Base-by-base conservation (phyloP, 2,329 filamentous ascomycete species). In the Apiospora malaysiana region DNA sequence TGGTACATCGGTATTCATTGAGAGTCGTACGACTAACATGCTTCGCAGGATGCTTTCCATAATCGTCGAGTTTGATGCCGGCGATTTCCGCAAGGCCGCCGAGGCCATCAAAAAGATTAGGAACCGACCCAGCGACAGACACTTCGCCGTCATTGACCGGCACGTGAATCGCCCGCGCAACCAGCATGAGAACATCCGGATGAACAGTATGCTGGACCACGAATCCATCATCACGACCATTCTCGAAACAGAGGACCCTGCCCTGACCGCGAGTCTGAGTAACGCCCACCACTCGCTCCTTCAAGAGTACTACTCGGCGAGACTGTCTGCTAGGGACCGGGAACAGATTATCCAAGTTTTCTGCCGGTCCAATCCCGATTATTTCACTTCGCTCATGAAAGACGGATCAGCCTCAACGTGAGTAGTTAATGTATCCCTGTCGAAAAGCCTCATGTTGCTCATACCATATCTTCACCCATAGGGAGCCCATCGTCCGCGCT, bases 241-340 rank as follows among this genome's bases (percentile, higher is more conserved):
- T n/a, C 84, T 95, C 27, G 81, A 83, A 0, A 80, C 85, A 1
- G 23, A 40, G n/a, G 84, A 88, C 51, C 82, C 86, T 0, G 78
- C 81, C 1, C 79, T 87, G 6, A 78, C 82, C 1, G 78, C 82
- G 0, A 81, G 84, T 0, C 79, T 94, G 32, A 87, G 85, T 1
- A 87, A 91, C 14, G 75, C 82, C 12, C 90, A 93, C 73, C 92
- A 95, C 74, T 81, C 81, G 2, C 85, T 88, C 72, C 91, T 90
- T 46, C 84, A 92, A 63, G 89, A 93, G 71, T 95, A 93, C 79
- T 90, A 93, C 74, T 87, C 90, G 0, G 89, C 91, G 1, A 85
- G 90, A n/a, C 86, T 95, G 32, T 90, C 91, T 0, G 87, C 93
- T 10, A 89, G 90, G 46, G 93, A 96, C 77, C 88, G 93, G n/a